Conservation (phyloP, 192 early-diverging fungal genomes). For the Linnemannia exigua region DNA sequence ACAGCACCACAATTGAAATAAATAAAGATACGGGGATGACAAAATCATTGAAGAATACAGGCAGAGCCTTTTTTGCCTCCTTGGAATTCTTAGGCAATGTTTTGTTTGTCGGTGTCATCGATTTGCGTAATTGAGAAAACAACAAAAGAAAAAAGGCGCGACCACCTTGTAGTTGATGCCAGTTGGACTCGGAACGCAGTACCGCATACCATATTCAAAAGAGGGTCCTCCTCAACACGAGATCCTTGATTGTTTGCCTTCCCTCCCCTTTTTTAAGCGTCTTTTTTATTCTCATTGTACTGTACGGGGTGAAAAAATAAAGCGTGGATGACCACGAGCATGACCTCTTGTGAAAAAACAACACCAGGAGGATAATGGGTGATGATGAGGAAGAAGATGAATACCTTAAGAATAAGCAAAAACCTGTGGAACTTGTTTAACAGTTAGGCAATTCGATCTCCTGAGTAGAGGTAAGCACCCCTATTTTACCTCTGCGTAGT, state of each 20-base stretch:
- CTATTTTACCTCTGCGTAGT: background rate
- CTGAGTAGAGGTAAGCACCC: background rate
- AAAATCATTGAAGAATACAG: too few relatives aligned
- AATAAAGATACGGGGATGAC: too few relatives aligned
- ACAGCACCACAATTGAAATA: too few relatives aligned
- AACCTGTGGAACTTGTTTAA: too few relatives aligned
- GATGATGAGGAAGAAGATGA: background rate
- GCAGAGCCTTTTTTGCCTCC: too few relatives aligned
- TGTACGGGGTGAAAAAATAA: background rate
- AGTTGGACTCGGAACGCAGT: background rate
- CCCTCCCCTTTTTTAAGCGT: background rate
- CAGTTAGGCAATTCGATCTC: background rate
- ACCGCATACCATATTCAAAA: too few relatives aligned
- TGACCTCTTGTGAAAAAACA: conserved; percentile 2
- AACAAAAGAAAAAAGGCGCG: too few relatives aligned
- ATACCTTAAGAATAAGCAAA: background rate
- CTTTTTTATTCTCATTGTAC: background rate
- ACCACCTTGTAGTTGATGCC: background rate
- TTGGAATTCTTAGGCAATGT: too few relatives aligned
- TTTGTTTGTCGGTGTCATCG: too few relatives aligned
- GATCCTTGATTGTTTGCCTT: background rate
- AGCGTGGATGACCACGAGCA: background rate
- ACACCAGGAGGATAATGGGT: background rate
- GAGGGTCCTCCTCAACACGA: background rate
- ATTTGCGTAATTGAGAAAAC: background rate